Conservation (phyloP, 495 filamentous ascomycete genomes). For the Hypoxylon cercidicola region DNA sequence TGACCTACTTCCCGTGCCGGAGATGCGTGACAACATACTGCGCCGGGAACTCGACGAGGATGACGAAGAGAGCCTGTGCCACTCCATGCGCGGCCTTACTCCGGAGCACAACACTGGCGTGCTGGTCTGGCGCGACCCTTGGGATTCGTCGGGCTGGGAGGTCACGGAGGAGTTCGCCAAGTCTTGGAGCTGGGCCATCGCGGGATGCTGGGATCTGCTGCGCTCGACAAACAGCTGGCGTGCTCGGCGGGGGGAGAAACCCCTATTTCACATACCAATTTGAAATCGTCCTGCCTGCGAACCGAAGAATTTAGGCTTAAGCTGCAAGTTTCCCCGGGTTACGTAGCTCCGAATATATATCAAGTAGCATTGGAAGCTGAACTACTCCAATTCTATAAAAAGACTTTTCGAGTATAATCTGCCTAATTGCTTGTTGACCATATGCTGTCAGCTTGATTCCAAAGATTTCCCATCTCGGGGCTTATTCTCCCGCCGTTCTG, state of each 20-base stretch:
- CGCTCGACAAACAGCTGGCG: conserved; percentile 43
- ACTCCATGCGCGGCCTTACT: conserved; percentile 36
- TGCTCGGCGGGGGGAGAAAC: conserved; percentile 30
- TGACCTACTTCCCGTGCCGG: conserved; percentile 47
- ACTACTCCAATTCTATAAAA: too few relatives aligned
- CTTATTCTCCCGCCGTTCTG: too few relatives aligned
- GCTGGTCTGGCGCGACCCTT: conserved; percentile 49
- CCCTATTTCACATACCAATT: neutral
- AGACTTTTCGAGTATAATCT: too few relatives aligned
- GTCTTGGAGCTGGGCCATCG: conserved; percentile 47
- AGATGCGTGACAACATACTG: conserved; percentile 49
- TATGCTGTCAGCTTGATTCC: too few relatives aligned
- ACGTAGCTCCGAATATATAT: conserved; percentile 2
- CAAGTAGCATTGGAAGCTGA: neutral
- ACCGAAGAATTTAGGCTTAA: conserved; percentile 1
- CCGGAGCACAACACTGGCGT: conserved; percentile 22
- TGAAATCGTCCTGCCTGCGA: neutral
- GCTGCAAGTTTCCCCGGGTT: neutral
- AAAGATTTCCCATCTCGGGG: too few relatives aligned
- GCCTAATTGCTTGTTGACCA: too few relatives aligned
- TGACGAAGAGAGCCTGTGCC: conserved; percentile 40
- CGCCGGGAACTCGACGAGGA: conserved; percentile 14
- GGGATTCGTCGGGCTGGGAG: conserved; percentile 47
- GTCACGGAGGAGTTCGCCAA: conserved; percentile 44
- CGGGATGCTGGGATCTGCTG: conserved; percentile 41